phyloP scores from a whole-genome alignment of 2,329 filamentous ascomycete genomes.

The Hirsutella minnesotensis region DNA sequence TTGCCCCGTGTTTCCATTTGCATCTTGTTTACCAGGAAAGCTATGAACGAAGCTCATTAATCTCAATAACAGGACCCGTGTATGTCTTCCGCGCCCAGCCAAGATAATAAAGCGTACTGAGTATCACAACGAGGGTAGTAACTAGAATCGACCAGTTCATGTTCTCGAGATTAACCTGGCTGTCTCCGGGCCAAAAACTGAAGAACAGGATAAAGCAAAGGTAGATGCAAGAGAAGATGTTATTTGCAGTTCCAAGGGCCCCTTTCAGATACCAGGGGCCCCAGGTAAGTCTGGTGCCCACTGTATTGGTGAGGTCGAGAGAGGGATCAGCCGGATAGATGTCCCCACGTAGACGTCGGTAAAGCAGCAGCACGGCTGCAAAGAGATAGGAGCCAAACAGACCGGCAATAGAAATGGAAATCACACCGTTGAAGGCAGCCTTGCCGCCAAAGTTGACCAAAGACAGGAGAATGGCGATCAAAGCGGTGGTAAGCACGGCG shows the following conservation, averaged over 20 bases:
- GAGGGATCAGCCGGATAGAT: conserved; percentile 12
- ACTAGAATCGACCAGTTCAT: conserved; percentile 38
- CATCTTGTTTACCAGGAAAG: too few relatives aligned
- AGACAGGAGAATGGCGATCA: conserved; percentile 16
- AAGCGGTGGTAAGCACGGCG: conserved; percentile 13
- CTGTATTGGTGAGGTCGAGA: conserved; percentile 16
- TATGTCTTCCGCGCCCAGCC: conserved; percentile 29
- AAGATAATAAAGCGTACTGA: conserved; percentile 35
- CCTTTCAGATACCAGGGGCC: conserved; percentile 44
- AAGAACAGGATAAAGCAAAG: conserved; percentile 44
- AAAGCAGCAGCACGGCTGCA: conserved; percentile 14
- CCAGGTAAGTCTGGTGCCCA: conserved; percentile 27
- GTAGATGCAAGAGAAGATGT: conserved; percentile 39
- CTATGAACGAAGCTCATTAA: not conserved
- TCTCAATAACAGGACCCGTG: conserved; percentile 28
- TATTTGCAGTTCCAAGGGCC: conserved; percentile 38
- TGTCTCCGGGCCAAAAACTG: conserved; percentile 35
- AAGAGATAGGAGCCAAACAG: conserved; percentile 19
- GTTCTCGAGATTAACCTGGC: conserved; percentile 12
- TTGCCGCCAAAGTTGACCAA: conserved; percentile 21
- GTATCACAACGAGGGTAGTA: conserved; percentile 26
- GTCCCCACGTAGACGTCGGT: conserved; percentile 15
- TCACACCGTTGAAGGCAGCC: conserved; percentile 17
- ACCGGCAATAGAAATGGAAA: conserved; percentile 16
- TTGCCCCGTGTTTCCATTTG: too few relatives aligned